Conservation (phyloP, 495 filamentous ascomycete genomes). For the Annulohypoxylon stygium region DNA sequence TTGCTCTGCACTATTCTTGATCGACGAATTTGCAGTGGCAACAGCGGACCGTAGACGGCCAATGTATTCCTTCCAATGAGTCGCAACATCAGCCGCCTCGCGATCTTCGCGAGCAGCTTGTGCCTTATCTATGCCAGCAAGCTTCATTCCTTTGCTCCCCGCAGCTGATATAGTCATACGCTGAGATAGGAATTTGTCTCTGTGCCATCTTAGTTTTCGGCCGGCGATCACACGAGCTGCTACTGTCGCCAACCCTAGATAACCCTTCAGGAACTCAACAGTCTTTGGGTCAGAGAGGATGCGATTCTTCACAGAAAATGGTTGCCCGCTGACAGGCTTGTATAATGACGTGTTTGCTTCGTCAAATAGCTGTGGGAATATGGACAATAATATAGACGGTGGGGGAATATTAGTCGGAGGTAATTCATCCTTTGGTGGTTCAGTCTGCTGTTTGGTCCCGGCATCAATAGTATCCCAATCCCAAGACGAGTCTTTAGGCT, state of each 20-base stretch:
- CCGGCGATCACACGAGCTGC: conserved; percentile 86
- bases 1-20: conserved; percentile 38
- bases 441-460: conserved; percentile 34
- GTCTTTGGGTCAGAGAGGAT: conserved; percentile 69
- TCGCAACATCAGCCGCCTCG: conserved; percentile 83
- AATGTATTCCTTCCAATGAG: conserved; percentile 76
- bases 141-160: conserved; percentile 88
- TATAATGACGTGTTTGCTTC: conserved; percentile 67
- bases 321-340: conserved; percentile 64
- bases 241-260: conserved; percentile 71
- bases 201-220: conserved; percentile 87
- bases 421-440: conserved; percentile 50
- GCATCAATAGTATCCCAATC: conserved; percentile 47
- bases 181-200: conserved; percentile 86
- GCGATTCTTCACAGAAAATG: conserved; percentile 66
- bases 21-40: conserved; percentile 61
- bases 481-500: conserved; percentile 41
- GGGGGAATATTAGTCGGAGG: conserved; percentile 92
- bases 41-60: conserved; percentile 73
- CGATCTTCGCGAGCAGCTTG: conserved; percentile 87
- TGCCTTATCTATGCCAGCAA: conserved; percentile 81
- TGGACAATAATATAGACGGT: conserved; percentile 81
- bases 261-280: conserved; percentile 65
- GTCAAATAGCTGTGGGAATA: conserved; percentile 77
- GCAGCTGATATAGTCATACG: conserved; percentile 85